Base-by-base conservation (phyloP, 2,329 filamentous ascomycete species). In the Fusarium sp. region DNA sequence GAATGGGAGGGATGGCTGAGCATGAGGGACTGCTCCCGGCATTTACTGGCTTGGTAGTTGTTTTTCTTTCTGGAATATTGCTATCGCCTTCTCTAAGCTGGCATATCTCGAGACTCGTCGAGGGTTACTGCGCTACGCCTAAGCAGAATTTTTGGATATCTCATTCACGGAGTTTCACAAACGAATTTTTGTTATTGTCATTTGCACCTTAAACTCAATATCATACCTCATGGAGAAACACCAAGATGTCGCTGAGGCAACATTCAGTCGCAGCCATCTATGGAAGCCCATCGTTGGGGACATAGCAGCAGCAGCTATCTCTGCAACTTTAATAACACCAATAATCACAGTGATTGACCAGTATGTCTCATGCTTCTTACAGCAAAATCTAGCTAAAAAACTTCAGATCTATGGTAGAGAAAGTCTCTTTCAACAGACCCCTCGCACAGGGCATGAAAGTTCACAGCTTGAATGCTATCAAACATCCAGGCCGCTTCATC, bases 261-360 rank as follows among this genome's bases (percentile, higher is more conserved):
- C 44, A 9, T 63, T 62, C 22, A 54, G 25, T 5, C 52, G 59
- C 12, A 56, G 31, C 25, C 46, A 68, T 41, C 33, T 74, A 39
- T 75, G 73, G 70, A 74, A 65, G 18, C 62, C 68, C 18, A 33
- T 77, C 8, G 44, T 72, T 8, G 75, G 75, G 5, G 78, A 80
- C 27, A n/a, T 77, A 11, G 62, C 73, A 18, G 75, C 78, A 1
- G 77, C 76, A 1, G 68, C 56, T 13, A 35, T 79, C 12, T 80
- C 78, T 31, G 77, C 78, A 45, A 71, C 76, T 4, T 18, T 80
- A 35, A 74, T 80, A 12, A 70, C 78, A 14, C 78, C 78, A 10
- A 59, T 74, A 13, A 72, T 80, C 17, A 75, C 78, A 4, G 60
- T 80, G 3, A 78, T 80, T 12, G 78, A 80, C 45, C 71, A 71